Evolutionary conservation across 1,284 basidiomycete genomes (phyloP).

Genomic region (Irpex sp.): DNA sequence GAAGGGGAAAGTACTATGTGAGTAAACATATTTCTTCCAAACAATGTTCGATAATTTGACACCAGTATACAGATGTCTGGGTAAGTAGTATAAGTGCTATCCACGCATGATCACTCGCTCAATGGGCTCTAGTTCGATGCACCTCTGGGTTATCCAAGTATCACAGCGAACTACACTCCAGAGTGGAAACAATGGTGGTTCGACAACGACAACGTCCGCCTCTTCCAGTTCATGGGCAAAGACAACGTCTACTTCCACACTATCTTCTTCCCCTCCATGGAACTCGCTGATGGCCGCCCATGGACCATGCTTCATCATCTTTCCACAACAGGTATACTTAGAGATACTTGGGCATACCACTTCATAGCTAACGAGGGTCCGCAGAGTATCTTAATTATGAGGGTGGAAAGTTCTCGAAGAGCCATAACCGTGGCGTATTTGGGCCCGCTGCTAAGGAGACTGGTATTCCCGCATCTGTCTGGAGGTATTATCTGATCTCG

Average conservation of each 20-base stretch:
- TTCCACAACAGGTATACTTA: conserved; percentile 79
- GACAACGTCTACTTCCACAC: conserved; percentile 99
- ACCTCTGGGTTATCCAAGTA: conserved; percentile 95
- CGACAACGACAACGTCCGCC: conserved; percentile 85
- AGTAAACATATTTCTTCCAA: conserved; percentile 29
- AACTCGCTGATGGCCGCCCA: conserved; percentile 84
- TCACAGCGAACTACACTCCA: conserved; percentile 93
- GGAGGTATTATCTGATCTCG: conserved; percentile 95
- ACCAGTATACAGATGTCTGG: conserved; percentile 69
- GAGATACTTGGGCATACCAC: neutral
- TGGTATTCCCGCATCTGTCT: conserved; percentile 90
- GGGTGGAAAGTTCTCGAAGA: conserved; percentile 99
- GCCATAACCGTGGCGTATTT: conserved; percentile 95
- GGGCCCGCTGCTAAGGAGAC: conserved; percentile 94
- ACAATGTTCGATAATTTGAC: conserved; percentile 1
- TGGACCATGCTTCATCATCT: conserved; percentile 97
- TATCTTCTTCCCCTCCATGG: conserved; percentile 90
- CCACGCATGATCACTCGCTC: neutral
- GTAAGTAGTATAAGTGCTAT: conserved; percentile 35
- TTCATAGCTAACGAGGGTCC: neutral
- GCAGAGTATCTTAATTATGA: conserved; percentile 98
- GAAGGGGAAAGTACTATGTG: conserved; percentile 95
- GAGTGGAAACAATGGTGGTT: conserved; percentile 99
- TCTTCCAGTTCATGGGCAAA: conserved; percentile 99
- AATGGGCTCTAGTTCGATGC: conserved; percentile 82